Evolutionary conservation across 305 asterid species (phyloP), one percentile per base, ranked within the genome.

Genomic region (Andrographis paniculata): DNA sequence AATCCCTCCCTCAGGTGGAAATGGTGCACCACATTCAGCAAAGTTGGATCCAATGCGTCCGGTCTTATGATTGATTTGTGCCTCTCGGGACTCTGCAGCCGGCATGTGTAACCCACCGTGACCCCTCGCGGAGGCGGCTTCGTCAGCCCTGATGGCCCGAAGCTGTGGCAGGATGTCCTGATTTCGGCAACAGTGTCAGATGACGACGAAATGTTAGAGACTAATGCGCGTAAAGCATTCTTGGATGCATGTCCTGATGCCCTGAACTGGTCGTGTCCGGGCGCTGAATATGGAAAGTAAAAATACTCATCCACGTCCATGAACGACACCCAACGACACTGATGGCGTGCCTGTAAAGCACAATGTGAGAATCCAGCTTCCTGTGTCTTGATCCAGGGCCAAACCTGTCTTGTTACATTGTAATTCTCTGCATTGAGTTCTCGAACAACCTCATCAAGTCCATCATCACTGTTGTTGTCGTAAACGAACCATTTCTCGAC

Each of bases 301-400:
- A 76, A 86, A 58, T 76, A 91, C 51, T 91, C 99, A 31, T 91
- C 99, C 16, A 91, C 99, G 38, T 91, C 99, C 95, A 91, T 83
- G 45, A 87, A 91, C 0, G 99, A 73, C 17, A 87, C 79, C 99
- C 99, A 91, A 42, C 46, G 35, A 60, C 96, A 91, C 55, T 76
- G 80, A 5, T 67, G 66, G 59, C 64, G 78, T 1, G 99, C 89
- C 61, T 78, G 52, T 2, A 91, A 59, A 14, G 94, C 93, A 52
- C 99, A 91, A 45, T 83, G 94, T 0, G 99, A 87, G 72, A 91
- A 91, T 0, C 99, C 96, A 6, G 96, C 96, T 67, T 91, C 99
- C 53, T 91, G 99, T 1, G 95, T 83, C 68, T 91, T 91, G 56
- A 91, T 71, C 99, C 99, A 91, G 0, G 96, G 96, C 99, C 99